Evolutionary conservation across 129 eudicot species (phyloP).

Genomic region (Flaveria sonorensis): DNA sequence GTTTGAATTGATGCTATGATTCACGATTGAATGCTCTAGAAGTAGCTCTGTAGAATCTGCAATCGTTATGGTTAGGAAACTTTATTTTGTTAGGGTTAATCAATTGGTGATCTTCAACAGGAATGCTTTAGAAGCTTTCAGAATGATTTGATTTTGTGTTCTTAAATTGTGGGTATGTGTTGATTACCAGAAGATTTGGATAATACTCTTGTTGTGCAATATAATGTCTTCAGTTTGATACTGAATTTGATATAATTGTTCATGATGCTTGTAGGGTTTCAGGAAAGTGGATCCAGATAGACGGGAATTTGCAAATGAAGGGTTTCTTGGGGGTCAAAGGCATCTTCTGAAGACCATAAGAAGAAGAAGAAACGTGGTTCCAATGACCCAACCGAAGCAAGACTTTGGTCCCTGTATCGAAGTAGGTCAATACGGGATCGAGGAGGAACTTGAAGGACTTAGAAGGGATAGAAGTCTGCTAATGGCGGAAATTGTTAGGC

Average conservation of each 20-base stretch:
- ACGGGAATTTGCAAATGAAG: conserved; percentile 92
- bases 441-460: conserved; percentile 68
- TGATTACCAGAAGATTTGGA: neutral
- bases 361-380: conserved; percentile 62
- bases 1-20: neutral
- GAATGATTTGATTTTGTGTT: neutral
- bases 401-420: conserved; percentile 58
- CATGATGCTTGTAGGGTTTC: conserved; percentile 60
- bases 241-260: conserved; percentile 13
- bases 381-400: conserved; percentile 50
- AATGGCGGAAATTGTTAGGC: conserved; percentile 62
- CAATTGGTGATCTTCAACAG: neutral
- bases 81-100: neutral
- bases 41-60: neutral
- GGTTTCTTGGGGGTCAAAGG: conserved; percentile 89
- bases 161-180: neutral
- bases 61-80: neutral
- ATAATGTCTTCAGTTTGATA: neutral
- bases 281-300: conserved; percentile 90
- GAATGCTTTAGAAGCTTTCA: neutral
- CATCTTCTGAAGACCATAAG: conserved; percentile 80
- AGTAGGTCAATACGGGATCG: conserved; percentile 71
- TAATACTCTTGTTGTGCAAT: neutral
- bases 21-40: neutral
- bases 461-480: conserved; percentile 57